phyloP scores from a whole-genome alignment of 371 early-diverging fungal species.

The Cokeromyces recurvatus region DNA sequence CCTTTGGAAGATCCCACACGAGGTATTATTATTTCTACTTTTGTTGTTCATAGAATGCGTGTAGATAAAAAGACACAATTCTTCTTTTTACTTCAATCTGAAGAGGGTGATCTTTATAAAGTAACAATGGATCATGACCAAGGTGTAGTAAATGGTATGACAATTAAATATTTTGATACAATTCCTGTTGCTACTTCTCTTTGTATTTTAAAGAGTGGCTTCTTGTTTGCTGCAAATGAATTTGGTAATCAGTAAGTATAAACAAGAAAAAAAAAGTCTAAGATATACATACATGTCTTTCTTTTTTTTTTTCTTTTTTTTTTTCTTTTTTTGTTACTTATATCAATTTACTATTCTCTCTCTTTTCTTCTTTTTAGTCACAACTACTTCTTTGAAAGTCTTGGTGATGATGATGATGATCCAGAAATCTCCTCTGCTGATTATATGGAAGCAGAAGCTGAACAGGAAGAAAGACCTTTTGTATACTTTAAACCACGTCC shows the following conservation, averaged over 20 bases:
- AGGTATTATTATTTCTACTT: conserved; percentile 74
- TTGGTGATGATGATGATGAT: conserved; percentile 88
- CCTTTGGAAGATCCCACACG: conserved; percentile 59
- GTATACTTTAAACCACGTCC: conserved; percentile 80
- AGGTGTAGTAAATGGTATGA: conserved; percentile 61
- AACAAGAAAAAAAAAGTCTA: neutral
- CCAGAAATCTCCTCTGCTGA: conserved; percentile 72
- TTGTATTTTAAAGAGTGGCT: conserved; percentile 89
- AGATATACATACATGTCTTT: conserved; percentile 4
- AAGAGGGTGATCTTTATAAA: conserved; percentile 94
- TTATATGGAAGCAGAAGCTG: conserved; percentile 56
- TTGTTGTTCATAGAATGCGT: conserved; percentile 90
- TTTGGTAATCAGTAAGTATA: conserved; percentile 84
- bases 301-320: conserved; percentile 1
- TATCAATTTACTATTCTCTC: neutral
- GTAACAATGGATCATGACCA: conserved; percentile 80
- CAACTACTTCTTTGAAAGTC: conserved; percentile 87
- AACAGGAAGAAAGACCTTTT: conserved; percentile 37
- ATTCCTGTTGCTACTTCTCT: conserved; percentile 79
- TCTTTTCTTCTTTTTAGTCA: conserved; percentile 35
- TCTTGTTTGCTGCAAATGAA: conserved; percentile 87
- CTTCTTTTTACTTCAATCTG: conserved; percentile 90
- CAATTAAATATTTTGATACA: conserved; percentile 94
- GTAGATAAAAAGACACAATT: conserved; percentile 75
- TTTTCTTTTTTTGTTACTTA: neutral